A percentile compares a stretch with the other conserved stretches of the same genome.
Evolutionary conservation across 2,329 filamentous ascomycete genomes (phyloP).

Genomic region (Cladosporium oxysporum): DNA sequence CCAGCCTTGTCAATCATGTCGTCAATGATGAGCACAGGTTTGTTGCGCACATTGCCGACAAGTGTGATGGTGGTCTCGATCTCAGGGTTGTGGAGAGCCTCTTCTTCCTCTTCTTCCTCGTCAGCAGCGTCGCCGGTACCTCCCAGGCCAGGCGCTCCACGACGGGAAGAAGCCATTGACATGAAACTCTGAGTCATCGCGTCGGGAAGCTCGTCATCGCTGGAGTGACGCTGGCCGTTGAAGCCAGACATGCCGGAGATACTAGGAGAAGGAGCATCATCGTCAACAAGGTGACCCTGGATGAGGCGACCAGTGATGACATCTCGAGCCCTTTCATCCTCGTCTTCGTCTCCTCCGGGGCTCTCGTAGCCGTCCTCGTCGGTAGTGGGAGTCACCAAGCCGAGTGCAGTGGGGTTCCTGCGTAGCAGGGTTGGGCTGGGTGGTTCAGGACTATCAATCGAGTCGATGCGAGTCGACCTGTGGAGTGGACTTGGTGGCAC

Average conservation of each 20-base stretch:
- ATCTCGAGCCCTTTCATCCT: constrained; percentile 68
- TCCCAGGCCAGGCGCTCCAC: constrained; percentile 64
- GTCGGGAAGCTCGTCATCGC: constrained; percentile 65
- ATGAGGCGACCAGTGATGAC: constrained; percentile 89
- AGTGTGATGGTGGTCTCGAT: constrained; percentile 94
- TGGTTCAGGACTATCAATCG: constrained; percentile 25
- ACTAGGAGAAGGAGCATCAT: constrained; percentile 80
- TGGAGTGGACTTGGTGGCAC: constrained; percentile 35
- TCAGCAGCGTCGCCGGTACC: constrained; percentile 81
- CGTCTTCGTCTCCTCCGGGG: constrained; percentile 37
- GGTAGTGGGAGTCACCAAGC: constrained; percentile 28
- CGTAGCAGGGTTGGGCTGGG: constrained; percentile 20
- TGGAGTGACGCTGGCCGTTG: constrained; percentile 46
- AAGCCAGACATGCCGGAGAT: constrained; percentile 60
- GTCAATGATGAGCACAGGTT: constrained; percentile 91
- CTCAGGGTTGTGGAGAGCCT: constrained; percentile 75
- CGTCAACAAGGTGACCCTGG: constrained; percentile 92
- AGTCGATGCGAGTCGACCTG: constrained; percentile 34
- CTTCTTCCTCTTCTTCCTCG: constrained; percentile 89
- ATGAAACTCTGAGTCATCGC: constrained; percentile 81
- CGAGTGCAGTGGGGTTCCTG: constrained; percentile 31
- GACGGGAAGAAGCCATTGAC: constrained; percentile 74
- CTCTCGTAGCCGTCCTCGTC: constrained; percentile 39
- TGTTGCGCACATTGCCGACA: constrained; percentile 89
- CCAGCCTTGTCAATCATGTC: constrained; percentile 99